Evolutionary conservation across 106 monocot genomes (phyloP), one percentile per base, ranked within the genome.

Genomic region (Amphibolis antarctica): DNA sequence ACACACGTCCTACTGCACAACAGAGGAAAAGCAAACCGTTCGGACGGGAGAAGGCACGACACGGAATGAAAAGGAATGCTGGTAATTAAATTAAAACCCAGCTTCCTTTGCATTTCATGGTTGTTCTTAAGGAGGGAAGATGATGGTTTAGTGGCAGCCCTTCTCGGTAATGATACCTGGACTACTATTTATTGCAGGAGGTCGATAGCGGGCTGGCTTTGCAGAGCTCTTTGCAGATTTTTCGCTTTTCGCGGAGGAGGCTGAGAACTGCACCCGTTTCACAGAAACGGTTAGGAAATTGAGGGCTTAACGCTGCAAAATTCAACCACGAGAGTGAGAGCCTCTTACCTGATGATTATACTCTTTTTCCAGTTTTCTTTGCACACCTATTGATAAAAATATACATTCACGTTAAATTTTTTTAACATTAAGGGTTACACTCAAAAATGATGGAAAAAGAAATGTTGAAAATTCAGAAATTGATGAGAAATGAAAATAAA

Each of bases 301-400:
- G 30, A 31, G 15, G 31, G 17, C 56, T 1, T 25, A 14, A 18
- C n/a, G n/a, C n/a, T n/a, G n/a, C n/a, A 30, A 31, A 36, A 1
- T 50, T 56, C 5, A 13, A 56, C 14, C 9, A 56, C 21, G 56
- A 11, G 14, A 60, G n/a, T 1, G 0, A 5, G 10, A 31, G 15
- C 4, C 10, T 42, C 20, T 22, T 15, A 81, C 83, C 77, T 84
- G 79, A 61, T 69, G 36, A 36, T 36, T n/a, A n/a, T n/a, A 67
- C 51, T 79, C 77, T 74, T 79, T 63, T 56, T 84, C 75, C 47
- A 88, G 64, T 60, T 82, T 92, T 55, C 88, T 82, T 62, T 78
- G 92, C 36, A 75, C 79, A 69, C 69, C 92, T 86, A 75, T 27
- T 19, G 61, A n/a, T 66, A 11, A 58, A 68, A 43, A 15, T 10